These are phyloP conservation scores for Aciculoconidium aculeatum DNA, from an alignment of 805 yeast species.

Conservation along the genomic window DNA sequence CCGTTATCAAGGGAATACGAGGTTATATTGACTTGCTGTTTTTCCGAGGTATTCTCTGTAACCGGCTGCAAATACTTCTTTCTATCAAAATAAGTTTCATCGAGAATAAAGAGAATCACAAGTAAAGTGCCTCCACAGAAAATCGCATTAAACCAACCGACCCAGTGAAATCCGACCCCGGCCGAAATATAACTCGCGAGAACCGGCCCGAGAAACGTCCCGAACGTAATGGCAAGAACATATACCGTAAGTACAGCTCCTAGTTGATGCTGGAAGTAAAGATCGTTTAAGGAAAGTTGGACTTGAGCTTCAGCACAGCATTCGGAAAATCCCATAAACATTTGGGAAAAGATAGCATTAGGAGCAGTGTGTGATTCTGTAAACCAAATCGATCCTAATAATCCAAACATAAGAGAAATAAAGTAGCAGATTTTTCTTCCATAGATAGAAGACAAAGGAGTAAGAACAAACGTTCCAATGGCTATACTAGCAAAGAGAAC, in stretches of 20 bases:
- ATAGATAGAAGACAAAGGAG: slow-evolving; percentile 63
- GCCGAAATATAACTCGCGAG: slow-evolving; percentile 69
- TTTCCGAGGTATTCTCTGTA: no score
- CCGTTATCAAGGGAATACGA: no score
- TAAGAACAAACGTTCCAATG: slow-evolving; percentile 54
- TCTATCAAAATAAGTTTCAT: slow-evolving; percentile 67
- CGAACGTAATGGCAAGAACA: slow-evolving; percentile 68
- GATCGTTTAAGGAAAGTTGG: slow-evolving; percentile 63
- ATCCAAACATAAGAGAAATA: slow-evolving; percentile 54
- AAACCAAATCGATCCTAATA: slow-evolving; percentile 68
- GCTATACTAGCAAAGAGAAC: slow-evolving; percentile 69
- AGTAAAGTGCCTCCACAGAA: slow-evolving; percentile 39
- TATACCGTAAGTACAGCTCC: slow-evolving; percentile 69
- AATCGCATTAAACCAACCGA: slow-evolving; percentile 62
- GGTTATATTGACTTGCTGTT: no score
- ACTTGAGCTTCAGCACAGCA: slow-evolving; percentile 72
- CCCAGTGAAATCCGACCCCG: slow-evolving; percentile 68
- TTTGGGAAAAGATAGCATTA: slow-evolving; percentile 72
- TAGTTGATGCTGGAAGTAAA: slow-evolving; percentile 72
- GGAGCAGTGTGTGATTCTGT: slow-evolving; percentile 46
- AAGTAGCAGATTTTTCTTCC: slow-evolving; percentile 64
- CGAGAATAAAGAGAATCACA: slow-evolving; percentile 54
- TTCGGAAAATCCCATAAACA: slow-evolving; percentile 76
- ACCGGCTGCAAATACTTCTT: no score
- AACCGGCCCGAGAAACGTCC: slow-evolving; percentile 75